These are phyloP conservation scores for Lophiotrema nucula DNA, from an alignment of 495 filamentous ascomycete species.

Conservation along the genomic window DNA sequence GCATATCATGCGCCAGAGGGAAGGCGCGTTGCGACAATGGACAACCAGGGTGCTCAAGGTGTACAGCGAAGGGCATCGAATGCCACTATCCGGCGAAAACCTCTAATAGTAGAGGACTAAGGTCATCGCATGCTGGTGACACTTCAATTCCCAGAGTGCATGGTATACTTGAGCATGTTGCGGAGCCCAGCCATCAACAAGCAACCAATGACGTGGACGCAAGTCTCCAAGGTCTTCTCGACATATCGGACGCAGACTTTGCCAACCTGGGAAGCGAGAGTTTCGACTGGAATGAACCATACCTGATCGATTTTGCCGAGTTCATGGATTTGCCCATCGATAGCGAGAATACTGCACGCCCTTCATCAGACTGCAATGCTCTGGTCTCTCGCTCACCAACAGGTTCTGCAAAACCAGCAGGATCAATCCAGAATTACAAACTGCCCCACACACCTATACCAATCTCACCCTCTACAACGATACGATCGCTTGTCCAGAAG, in stretches of 20 bases:
- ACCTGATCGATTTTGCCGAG: slow-evolving; percentile 34
- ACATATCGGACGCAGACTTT: slow-evolving; percentile 30
- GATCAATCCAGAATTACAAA: too few species aligned
- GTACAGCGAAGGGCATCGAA: slow-evolving; percentile 41
- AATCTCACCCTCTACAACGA: slow-evolving; percentile 29
- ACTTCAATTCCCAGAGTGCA: too few species aligned
- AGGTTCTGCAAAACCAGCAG: too few species aligned
- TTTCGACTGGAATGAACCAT: slow-evolving; percentile 31
- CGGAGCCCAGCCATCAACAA: too few species aligned
- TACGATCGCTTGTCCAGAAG: slow-evolving; percentile 41
- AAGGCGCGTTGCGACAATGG: slow-evolving; percentile 48
- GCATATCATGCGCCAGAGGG: slow-evolving; percentile 43
- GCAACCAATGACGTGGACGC: too few species aligned
- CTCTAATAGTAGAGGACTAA: slow-evolving; percentile 14
- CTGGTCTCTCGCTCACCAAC: too few species aligned
- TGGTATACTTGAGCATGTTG: too few species aligned
- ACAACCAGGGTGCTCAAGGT: slow-evolving; percentile 47
- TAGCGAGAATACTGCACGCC: slow-evolving; percentile 26
- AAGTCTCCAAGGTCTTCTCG: too few species aligned
- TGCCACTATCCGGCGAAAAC: slow-evolving; percentile 44
- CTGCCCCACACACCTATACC: too few species aligned
- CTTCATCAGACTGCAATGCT: slow-evolving; percentile 24
- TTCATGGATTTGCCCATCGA: slow-evolving; percentile 29
- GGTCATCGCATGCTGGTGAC: too few species aligned
- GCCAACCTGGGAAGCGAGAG: slow-evolving; percentile 28